Conservation (phyloP, 208 protist genomes). For the Leishmania tarentolae region DNA sequence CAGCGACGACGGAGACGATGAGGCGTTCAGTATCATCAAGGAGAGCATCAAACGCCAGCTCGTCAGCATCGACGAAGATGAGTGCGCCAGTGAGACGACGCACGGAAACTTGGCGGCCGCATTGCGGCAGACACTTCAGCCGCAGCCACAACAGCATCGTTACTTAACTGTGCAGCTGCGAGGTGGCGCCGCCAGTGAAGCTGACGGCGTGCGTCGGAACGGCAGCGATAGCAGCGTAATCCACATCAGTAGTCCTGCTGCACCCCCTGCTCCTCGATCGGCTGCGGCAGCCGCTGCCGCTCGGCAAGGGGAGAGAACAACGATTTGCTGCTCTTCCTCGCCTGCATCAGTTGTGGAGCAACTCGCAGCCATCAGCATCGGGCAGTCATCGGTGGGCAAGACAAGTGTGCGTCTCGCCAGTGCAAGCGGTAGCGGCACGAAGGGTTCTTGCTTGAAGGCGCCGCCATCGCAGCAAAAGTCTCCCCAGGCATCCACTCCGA, state of each 20-base stretch:
- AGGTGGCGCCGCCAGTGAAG: background rate
- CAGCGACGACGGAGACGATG: slow-evolving; percentile 9
- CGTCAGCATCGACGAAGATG: slow-evolving; percentile 10
- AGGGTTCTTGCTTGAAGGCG: background rate
- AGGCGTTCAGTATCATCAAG: background rate
- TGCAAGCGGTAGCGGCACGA: background rate
- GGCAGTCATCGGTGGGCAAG: background rate
- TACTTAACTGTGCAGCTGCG: background rate
- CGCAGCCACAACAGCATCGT: background rate
- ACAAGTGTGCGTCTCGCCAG: background rate
- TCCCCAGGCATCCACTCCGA: background rate
- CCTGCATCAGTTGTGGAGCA: background rate
- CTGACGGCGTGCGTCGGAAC: background rate
- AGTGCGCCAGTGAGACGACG: background rate
- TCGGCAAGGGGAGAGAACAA: background rate
- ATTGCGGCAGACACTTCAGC: background rate
- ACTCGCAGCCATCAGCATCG: background rate
- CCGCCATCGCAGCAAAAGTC: background rate
- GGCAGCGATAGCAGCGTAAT: background rate
- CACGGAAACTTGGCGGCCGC: no score
- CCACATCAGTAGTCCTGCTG: background rate
- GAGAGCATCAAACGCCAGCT: slow-evolving; percentile 14
- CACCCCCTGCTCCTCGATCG: slow-evolving; percentile 3
- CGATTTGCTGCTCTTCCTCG: background rate
- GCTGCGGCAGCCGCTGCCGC: background rate